Conservation (phyloP, 805 yeast species). For the Ogataea allantospora region DNA sequence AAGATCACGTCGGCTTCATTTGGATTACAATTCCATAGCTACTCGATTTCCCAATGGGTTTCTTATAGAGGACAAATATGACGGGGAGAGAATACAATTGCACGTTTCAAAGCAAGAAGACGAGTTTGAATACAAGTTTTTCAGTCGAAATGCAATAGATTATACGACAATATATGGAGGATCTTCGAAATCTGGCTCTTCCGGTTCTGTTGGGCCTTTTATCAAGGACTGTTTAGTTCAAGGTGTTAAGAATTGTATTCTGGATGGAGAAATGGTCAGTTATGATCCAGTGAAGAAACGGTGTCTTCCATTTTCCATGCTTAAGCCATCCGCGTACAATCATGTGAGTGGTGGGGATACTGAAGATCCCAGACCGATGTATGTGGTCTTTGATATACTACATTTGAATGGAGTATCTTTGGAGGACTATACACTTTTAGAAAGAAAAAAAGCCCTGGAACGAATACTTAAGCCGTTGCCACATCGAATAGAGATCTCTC, state of each 20-base stretch:
- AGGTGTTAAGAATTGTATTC: slow-evolving; percentile 38
- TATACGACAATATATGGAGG: slow-evolving; percentile 68
- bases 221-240: slow-evolving; percentile 33
- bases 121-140: slow-evolving; percentile 43
- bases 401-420: slow-evolving; percentile 66
- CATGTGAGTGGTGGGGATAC: slow-evolving; percentile 33
- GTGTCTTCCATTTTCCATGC: slow-evolving; percentile 76
- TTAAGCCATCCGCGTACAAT: slow-evolving; percentile 67
- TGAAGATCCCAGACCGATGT: slow-evolving; percentile 45
- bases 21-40: slow-evolving; percentile 51
- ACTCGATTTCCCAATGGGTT: slow-evolving; percentile 44
- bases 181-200: slow-evolving; percentile 16
- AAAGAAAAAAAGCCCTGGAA: slow-evolving; percentile 53
- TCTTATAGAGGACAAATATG: slow-evolving; percentile 85
- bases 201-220: slow-evolving; percentile 32
- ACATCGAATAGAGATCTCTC: slow-evolving; percentile 49
- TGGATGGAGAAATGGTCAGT: slow-evolving; percentile 95
- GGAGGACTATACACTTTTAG: slow-evolving; percentile 49
- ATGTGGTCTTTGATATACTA: slow-evolving; percentile 70
- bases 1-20: slow-evolving; percentile 55
- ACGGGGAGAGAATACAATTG: slow-evolving; percentile 84
- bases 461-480: slow-evolving; percentile 44
- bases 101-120: slow-evolving; percentile 53
- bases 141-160: slow-evolving; percentile 69
- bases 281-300: slow-evolving; percentile 60